phyloP scores from a whole-genome alignment of 78 protist genomes.

The Creolimax fragrantissima region DNA sequence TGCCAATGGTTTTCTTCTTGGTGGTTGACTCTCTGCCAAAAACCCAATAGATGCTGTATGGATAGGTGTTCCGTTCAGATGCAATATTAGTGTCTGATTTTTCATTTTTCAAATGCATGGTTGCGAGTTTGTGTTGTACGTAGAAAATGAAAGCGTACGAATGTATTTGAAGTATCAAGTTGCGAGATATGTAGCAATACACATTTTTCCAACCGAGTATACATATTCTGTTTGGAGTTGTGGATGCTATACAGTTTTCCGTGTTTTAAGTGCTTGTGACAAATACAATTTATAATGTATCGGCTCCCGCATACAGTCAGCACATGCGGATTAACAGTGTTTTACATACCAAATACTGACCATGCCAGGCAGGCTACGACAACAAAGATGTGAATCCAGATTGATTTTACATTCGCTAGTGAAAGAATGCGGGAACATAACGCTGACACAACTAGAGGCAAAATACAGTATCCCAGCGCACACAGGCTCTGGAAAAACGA shows the following conservation, averaged over 20 bases:
- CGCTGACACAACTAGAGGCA: slow-evolving; percentile 54
- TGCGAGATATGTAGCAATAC: no score
- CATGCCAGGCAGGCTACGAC: background rate
- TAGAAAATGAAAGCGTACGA: no score
- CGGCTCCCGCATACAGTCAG: background rate
- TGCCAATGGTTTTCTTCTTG: slow-evolving; percentile 2
- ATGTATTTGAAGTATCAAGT: background rate
- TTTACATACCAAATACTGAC: background rate
- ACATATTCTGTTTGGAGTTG: background rate
- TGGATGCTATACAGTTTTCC: background rate
- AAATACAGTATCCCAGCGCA: slow-evolving; percentile 89
- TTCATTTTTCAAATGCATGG: no score
- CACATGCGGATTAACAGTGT: background rate
- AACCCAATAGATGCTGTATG: slow-evolving; percentile 22
- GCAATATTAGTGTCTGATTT: no score
- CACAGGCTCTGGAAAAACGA: slow-evolving; percentile 89
- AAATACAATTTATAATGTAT: no score
- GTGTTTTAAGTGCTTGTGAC: no score
- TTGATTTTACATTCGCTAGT: background rate
- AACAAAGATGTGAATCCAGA: background rate
- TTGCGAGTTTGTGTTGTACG: no score
- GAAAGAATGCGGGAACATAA: background rate
- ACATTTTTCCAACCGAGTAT: no score
- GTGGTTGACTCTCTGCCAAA: background rate
- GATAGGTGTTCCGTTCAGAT: no score